Evolutionary conservation across 108 stramenopile species (phyloP), one percentile per base, ranked within the genome.

Genomic region (Nitzschia sp.): DNA sequence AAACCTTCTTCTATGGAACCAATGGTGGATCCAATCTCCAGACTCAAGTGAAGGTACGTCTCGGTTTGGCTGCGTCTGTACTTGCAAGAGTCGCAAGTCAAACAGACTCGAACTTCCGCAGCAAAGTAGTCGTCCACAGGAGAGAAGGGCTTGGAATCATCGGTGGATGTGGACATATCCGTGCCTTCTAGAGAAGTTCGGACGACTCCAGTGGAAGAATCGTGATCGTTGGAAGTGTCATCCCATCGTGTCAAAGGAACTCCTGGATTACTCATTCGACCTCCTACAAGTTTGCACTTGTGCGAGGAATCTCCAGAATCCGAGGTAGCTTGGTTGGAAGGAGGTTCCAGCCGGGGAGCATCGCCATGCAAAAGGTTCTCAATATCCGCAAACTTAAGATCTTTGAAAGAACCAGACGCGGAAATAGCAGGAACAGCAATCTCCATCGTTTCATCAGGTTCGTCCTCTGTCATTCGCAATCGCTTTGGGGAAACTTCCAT

Each of bases 71-170:
- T 70, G 26, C 86, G 65, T 24, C 83, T 67, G 58, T 69, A 87
- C 41, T 77, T 80, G 55, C 83, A 84, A 19, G 78, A 80, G 15
- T 83, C 82, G 63, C 86, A 87, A 6, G 78, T 80, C 22, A 87
- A 65, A 43, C 77, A 57, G 21, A 80, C 64, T 12, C 79, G 79
- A 34, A 82, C 73, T 63, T 78, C 53, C 37, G 78, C 78, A n/a
- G 69, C 56, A 55, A 87, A 83, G 58, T 83, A 69, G 10, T 62
- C 59, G 26, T 79, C 57, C 24, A 82, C 51, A 6, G 81, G 80
- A 50, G 74, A 75, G 10, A 62, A 42, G 12, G 29, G 39, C 41
- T 70, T 58, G 39, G 29, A 9, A 1, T 55, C 39, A 8, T 22
- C 34, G 10, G 19, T 34, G 11, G 10, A 17, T 11, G 10, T 50